A percentile compares a stretch with the other conserved stretches of the same genome.
Evolutionary conservation across 1,139 yeast genomes (phyloP).

Genomic region (Zhuliangozyma parablackwelliae): DNA sequence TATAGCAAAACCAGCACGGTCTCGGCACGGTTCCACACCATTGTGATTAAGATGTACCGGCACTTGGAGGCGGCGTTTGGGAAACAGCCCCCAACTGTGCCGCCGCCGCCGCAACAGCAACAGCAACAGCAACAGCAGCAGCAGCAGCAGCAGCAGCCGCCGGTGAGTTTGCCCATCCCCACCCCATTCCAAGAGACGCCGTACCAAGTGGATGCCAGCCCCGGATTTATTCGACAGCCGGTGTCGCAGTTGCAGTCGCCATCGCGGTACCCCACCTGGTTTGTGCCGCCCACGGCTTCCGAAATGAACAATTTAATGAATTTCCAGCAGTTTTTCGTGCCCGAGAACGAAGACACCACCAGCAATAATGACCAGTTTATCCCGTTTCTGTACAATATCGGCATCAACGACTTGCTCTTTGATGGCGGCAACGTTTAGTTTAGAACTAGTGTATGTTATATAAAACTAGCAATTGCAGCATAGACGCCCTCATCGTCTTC

Average conservation of each 20-base stretch:
- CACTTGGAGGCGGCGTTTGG: constrained; percentile 6
- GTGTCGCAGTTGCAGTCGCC: constrained; percentile 4
- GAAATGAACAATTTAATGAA: constrained; percentile 16
- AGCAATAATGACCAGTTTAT: constrained; percentile 10
- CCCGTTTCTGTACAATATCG: constrained; percentile 16
- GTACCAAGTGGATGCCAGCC: constrained; percentile 1
- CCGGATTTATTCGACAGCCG: constrained; percentile 2
- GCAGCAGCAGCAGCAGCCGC: not conserved
- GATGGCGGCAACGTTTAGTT: constrained; percentile 9
- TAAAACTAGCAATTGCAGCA: constrained; percentile 5
- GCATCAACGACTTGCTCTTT: constrained; percentile 18
- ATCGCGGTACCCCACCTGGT: constrained; percentile 2
- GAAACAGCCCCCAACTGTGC: not conserved
- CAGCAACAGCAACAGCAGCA: constrained; percentile 1
- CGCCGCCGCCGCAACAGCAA: not conserved
- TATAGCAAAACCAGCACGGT: constrained; percentile 7
- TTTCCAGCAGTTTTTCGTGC: constrained; percentile 18
- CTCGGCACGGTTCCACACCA: constrained; percentile 6
- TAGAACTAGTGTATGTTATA: not conserved
- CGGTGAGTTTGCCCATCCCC: not conserved
- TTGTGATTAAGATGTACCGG: constrained; percentile 6
- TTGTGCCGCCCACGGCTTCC: constrained; percentile 3
- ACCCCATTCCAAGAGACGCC: constrained; percentile 1
- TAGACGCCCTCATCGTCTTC: constrained; percentile 15
- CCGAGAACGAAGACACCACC: constrained; percentile 6